These are phyloP conservation scores for Aspergillus niger DNA, from an alignment of 2,329 filamentous ascomycete species.

Conservation along the genomic window DNA sequence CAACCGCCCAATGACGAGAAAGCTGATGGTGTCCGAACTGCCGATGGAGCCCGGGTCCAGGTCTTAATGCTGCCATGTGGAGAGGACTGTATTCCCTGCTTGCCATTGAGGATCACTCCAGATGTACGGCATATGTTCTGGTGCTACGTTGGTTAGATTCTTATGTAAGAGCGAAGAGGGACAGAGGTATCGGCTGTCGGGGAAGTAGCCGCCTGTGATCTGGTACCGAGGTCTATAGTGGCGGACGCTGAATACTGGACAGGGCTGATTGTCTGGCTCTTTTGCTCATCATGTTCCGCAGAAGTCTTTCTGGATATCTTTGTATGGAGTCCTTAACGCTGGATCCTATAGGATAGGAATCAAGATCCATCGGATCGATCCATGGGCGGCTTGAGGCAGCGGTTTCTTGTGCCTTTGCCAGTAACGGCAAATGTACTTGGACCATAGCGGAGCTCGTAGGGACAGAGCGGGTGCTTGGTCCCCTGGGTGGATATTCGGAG, in stretches of 20 bases:
- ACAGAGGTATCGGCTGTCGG: not conserved
- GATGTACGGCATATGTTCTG: not conserved
- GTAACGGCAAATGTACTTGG: slow-evolving; percentile 8
- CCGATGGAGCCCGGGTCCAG: not conserved
- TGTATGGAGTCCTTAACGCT: not conserved
- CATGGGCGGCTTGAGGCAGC: not conserved
- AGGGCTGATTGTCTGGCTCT: not conserved
- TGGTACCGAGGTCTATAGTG: not conserved
- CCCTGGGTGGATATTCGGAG: not conserved
- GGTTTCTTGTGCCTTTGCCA: not conserved
- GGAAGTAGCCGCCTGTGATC: not conserved
- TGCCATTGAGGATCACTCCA: too few relatives aligned
- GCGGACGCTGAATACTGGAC: not conserved
- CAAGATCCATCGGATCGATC: not conserved
- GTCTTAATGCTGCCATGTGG: slow-evolving; percentile 3
- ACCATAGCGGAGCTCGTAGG: not conserved
- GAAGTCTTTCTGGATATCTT: not conserved
- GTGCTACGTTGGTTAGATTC: not conserved
- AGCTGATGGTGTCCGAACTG: not conserved
- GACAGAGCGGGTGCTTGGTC: not conserved
- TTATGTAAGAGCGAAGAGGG: not conserved
- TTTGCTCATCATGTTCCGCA: not conserved
- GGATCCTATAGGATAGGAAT: not conserved
- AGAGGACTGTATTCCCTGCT: not conserved
- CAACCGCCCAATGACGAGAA: slow-evolving; percentile 1